Percentiles rank a stretch among this genome's conserved stretches.
Conservation (phyloP, 768 basidiomycete species). For the Podaxis sp. region DNA sequence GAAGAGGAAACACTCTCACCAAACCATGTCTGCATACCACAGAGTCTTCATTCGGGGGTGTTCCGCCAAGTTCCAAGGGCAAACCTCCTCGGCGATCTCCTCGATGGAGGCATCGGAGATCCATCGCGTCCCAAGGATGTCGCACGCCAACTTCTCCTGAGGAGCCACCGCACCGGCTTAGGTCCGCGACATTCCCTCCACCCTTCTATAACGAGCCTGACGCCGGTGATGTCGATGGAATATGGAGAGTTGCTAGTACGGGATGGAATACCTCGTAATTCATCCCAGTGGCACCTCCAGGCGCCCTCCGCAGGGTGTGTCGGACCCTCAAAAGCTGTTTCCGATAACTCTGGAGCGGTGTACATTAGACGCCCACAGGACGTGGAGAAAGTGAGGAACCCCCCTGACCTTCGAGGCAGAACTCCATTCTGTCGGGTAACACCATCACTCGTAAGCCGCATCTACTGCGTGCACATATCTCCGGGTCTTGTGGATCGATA, state of each 20-base stretch:
- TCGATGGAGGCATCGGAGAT: slow-evolving; percentile 27
- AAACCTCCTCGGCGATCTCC: slow-evolving; percentile 31
- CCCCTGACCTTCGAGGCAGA: background rate
- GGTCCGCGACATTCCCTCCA: background rate
- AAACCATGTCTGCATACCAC: background rate
- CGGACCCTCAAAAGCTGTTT: background rate
- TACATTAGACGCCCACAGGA: background rate
- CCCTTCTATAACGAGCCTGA: slow-evolving; percentile 15
- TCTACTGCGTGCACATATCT: slow-evolving; percentile 4
- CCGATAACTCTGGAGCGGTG: background rate
- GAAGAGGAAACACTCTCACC: slow-evolving; percentile 6
- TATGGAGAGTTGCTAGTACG: background rate
- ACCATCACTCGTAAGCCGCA: background rate
- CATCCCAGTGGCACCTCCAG: background rate
- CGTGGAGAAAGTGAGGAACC: background rate
- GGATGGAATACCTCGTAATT: background rate
- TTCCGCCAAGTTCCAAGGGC: slow-evolving; percentile 3
- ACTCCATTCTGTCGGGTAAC: background rate
- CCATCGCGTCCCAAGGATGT: slow-evolving; percentile 27
- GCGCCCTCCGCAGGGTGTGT: background rate
- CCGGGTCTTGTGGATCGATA: background rate
- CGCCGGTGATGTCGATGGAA: slow-evolving; percentile 22
- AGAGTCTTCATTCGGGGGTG: background rate
- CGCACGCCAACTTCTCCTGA: slow-evolving; percentile 34
- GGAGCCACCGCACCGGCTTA: slow-evolving; percentile 31